Evolutionary conservation across 2,329 filamentous ascomycete species (phyloP).

Genomic region (Parafenestella ontariensis): DNA sequence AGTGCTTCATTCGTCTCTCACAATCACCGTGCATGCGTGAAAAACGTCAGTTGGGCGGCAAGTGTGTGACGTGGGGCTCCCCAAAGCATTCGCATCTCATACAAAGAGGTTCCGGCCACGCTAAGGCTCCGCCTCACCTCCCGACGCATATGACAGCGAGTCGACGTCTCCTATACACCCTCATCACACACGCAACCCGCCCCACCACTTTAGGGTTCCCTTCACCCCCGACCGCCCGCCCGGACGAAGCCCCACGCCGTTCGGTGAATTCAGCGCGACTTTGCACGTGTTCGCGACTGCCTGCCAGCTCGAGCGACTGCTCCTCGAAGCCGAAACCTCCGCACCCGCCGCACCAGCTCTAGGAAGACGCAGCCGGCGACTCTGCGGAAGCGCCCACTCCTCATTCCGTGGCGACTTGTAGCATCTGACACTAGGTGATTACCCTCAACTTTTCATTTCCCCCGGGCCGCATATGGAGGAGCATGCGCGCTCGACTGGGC

Average conservation of each 20-base stretch:
- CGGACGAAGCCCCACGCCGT: slow-evolving; percentile 31
- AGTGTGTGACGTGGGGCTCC: background rate
- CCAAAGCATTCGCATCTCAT: background rate
- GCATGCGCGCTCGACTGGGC: slow-evolving; percentile 25
- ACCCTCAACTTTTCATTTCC: slow-evolving; percentile 33
- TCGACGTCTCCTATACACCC: slow-evolving; percentile 30
- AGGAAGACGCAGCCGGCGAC: slow-evolving; percentile 41
- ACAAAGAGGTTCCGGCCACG: slow-evolving; percentile 19
- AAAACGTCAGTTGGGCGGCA: background rate
- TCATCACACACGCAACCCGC: slow-evolving; percentile 40
- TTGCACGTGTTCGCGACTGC: slow-evolving; percentile 26
- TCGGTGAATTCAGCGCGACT: slow-evolving; percentile 33
- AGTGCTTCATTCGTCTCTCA: background rate
- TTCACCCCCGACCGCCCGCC: slow-evolving; percentile 29
- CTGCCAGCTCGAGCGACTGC: slow-evolving; percentile 22
- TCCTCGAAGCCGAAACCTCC: slow-evolving; percentile 39
- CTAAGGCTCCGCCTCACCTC: slow-evolving; percentile 26
- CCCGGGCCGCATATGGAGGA: slow-evolving; percentile 32
- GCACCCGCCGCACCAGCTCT: slow-evolving; percentile 42
- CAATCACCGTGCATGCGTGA: background rate
- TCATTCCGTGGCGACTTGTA: slow-evolving; percentile 48
- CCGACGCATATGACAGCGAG: slow-evolving; percentile 20
- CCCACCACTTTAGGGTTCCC: slow-evolving; percentile 38
- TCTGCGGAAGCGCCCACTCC: slow-evolving; percentile 51
- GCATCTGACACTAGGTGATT: slow-evolving; percentile 51